Conservation (phyloP, 495 filamentous ascomycete genomes). For the Hyaloscypha hepaticicola region DNA sequence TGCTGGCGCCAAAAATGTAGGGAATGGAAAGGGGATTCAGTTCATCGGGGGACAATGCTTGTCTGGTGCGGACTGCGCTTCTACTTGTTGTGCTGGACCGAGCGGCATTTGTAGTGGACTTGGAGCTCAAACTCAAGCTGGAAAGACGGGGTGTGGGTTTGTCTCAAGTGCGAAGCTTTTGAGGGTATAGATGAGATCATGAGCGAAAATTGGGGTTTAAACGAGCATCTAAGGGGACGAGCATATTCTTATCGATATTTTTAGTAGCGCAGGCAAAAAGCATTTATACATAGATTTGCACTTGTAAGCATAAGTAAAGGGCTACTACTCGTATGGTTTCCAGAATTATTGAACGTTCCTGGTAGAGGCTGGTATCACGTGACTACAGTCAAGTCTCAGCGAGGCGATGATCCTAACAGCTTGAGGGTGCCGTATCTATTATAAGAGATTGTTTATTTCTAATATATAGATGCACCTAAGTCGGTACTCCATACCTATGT, state of each 20-base stretch:
- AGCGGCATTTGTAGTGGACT: constrained; percentile 36
- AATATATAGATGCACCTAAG: too few relatives aligned
- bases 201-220: constrained; percentile 73
- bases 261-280: neutral
- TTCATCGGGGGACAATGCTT: constrained; percentile 42
- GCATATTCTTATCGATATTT: neutral
- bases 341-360: too few relatives aligned
- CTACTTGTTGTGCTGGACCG: constrained; percentile 36
- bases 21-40: constrained; percentile 36
- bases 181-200: constrained; percentile 72
- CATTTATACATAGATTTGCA: too few relatives aligned
- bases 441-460: too few relatives aligned
- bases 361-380: too few relatives aligned
- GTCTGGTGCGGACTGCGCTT: constrained; percentile 36
- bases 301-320: too few relatives aligned
- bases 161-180: constrained; percentile 34
- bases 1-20: constrained; percentile 38
- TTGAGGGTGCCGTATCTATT: too few relatives aligned
- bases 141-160: constrained; percentile 42
- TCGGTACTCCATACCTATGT: too few relatives aligned
- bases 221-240: constrained; percentile 62
- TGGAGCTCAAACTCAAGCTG: constrained; percentile 40
- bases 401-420: too few relatives aligned
- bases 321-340: too few relatives aligned
- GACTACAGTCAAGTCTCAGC: too few relatives aligned